These are phyloP conservation scores for Pythium chondricola DNA, from an alignment of 352 stramenopile species.

Conservation along the genomic window DNA sequence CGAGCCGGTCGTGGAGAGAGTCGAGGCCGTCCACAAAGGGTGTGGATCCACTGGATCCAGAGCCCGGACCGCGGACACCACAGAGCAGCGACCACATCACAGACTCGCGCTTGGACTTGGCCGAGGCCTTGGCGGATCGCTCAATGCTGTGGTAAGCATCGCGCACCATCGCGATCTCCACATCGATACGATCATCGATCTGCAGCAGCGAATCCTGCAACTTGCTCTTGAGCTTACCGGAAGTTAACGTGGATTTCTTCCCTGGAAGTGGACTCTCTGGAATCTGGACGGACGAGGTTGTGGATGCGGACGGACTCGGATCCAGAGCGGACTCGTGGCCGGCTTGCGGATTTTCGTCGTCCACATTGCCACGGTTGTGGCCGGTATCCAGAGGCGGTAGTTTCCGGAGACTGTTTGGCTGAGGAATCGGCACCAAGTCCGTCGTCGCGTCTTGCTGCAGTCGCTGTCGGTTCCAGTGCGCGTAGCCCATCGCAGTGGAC, in stretches of 20 bases:
- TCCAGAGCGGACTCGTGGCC: conserved; percentile 4
- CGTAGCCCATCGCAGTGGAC: conserved; percentile 6
- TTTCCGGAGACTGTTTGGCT: conserved; percentile 5
- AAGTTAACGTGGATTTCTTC: conserved; percentile 14
- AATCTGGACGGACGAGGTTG: not conserved
- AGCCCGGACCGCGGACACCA: conserved; percentile 25
- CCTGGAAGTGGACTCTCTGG: too few species aligned
- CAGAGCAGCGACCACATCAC: conserved; percentile 66
- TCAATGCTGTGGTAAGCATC: conserved; percentile 26
- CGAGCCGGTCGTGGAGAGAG: conserved; percentile 49
- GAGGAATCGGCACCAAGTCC: conserved; percentile 17
- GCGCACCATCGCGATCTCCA: conserved; percentile 34
- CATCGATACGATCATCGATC: conserved; percentile 44
- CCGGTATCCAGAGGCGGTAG: conserved; percentile 4
- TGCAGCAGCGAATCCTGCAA: conserved; percentile 49
- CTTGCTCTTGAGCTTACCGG: conserved; percentile 51
- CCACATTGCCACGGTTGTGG: not conserved
- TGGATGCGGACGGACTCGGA: not conserved
- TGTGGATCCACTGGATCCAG: conserved; percentile 3
- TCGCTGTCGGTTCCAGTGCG: conserved; percentile 15
- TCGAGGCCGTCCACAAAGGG: conserved; percentile 41
- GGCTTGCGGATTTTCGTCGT: conserved; percentile 16
- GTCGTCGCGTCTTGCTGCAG: conserved; percentile 8
- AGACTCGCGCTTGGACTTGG: conserved; percentile 21
- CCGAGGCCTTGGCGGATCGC: conserved; percentile 18